Evolutionary conservation across 2,329 filamentous ascomycete species (phyloP).

Genomic region (Teratosphaeria gauchensis): DNA sequence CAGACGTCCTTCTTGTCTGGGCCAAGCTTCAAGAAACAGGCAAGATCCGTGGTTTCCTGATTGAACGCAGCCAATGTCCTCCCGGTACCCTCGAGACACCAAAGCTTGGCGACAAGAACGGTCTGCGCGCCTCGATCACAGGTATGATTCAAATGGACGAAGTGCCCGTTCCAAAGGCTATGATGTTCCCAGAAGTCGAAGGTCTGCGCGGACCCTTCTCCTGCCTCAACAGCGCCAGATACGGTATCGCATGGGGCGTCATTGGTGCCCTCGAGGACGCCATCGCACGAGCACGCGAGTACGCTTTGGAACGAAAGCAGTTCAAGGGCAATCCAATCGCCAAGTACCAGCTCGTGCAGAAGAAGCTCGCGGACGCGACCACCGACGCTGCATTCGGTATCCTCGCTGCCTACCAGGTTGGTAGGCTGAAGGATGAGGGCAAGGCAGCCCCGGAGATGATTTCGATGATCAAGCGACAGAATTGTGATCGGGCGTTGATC

Average conservation of each 20-base stretch:
- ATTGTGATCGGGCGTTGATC: conserved; percentile 79
- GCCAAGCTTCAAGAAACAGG: conserved; percentile 84
- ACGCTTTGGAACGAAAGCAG: conserved; percentile 86
- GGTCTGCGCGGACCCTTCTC: conserved; percentile 83
- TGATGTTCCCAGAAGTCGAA: conserved; percentile 89
- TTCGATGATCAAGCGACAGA: conserved; percentile 90
- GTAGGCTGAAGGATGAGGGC: conserved; percentile 83
- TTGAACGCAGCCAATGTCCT: conserved; percentile 78
- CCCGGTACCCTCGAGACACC: conserved; percentile 86
- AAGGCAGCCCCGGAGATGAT: conserved; percentile 93
- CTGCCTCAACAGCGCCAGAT: conserved; percentile 86
- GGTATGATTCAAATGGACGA: conserved; percentile 96
- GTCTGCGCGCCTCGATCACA: conserved; percentile 82
- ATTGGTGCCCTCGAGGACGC: conserved; percentile 94
- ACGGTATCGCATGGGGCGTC: conserved; percentile 87
- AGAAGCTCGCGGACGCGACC: conserved; percentile 87
- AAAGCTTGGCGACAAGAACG: conserved; percentile 88
- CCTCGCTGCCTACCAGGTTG: conserved; percentile 83
- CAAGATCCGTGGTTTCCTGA: conserved; percentile 86
- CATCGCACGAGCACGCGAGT: conserved; percentile 67
- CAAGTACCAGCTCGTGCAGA: conserved; percentile 94
- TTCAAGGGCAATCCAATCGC: conserved; percentile 94
- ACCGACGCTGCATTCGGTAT: conserved; percentile 88
- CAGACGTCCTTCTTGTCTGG: conserved; percentile 80
- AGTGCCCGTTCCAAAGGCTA: conserved; percentile 76